Conservation (phyloP, 2,329 filamentous ascomycete species). For the Verruconis gallopava region DNA sequence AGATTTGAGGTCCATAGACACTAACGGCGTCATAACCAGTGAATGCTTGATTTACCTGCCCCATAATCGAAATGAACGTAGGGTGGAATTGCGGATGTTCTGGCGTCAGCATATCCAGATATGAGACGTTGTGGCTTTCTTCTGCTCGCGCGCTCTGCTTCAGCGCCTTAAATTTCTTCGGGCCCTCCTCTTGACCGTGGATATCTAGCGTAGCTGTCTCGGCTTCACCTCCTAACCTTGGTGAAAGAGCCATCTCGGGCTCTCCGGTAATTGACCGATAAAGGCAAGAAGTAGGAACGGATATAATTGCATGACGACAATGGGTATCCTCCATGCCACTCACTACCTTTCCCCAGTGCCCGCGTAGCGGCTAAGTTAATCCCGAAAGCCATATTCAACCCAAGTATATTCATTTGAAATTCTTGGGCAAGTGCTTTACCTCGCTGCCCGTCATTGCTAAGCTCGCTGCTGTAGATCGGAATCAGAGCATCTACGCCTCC, state of each 20-base stretch:
- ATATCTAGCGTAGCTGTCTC: conserved; percentile 35
- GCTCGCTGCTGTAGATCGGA: conserved; percentile 45
- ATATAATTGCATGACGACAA: conserved; percentile 48
- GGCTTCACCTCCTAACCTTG: conserved; percentile 38
- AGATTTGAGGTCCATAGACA: conserved; percentile 52
- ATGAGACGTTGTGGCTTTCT: conserved; percentile 33
- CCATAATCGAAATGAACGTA: conserved; percentile 48
- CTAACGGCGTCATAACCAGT: conserved; percentile 48
- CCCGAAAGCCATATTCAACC: conserved; percentile 46
- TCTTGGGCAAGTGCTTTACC: conserved; percentile 48
- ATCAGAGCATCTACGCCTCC: conserved; percentile 50
- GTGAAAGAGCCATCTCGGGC: conserved; percentile 44
- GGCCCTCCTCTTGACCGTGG: conserved; percentile 37
- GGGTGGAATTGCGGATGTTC: conserved; percentile 45
- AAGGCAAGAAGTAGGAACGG: conserved; percentile 41
- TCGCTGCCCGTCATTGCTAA: conserved; percentile 42
- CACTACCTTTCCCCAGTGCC: conserved; percentile 38
- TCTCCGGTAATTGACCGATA: conserved; percentile 42
- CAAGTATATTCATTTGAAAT: conserved; percentile 52
- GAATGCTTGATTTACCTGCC: conserved; percentile 47
- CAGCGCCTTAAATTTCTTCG: conserved; percentile 38
- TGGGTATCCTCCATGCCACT: conserved; percentile 51
- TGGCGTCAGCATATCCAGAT: conserved; percentile 45
- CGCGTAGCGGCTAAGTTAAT: conserved; percentile 45
- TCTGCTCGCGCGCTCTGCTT: conserved; percentile 39